Conservation (phyloP, 176 grass and related monocot species). For the Cenchrus purpureus region DNA sequence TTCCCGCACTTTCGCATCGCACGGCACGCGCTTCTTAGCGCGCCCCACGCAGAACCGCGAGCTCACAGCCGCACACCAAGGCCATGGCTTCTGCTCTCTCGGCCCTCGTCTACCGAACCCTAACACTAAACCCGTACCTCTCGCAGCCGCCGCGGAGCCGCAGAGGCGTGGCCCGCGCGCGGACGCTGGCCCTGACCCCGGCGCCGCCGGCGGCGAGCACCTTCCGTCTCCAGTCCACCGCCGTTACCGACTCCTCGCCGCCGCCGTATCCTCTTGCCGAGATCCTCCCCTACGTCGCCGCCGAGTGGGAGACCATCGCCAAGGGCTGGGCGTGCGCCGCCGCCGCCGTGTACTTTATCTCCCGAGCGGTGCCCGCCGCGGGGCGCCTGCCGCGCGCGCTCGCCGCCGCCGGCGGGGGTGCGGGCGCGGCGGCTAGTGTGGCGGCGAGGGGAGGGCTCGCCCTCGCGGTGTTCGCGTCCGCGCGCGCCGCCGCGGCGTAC, state of each 20-base stretch:
- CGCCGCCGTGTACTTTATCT: conserved; percentile 66
- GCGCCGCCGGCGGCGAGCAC: conserved; percentile 10
- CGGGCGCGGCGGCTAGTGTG: conserved; percentile 1
- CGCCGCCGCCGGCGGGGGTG: not conserved
- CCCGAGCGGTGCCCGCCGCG: conserved; percentile 59
- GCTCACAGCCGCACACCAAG: conserved; percentile 4
- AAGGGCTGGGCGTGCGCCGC: conserved; percentile 76
- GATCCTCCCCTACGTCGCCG: conserved; percentile 50
- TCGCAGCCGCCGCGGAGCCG: conserved; percentile 10
- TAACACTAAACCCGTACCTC: conserved; percentile 20
- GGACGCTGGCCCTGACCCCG: conserved; percentile 15
- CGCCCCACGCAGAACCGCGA: not conserved
- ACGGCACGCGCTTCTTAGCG: too few species aligned
- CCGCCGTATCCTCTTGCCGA: conserved; percentile 33
- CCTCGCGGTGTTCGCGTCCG: conserved; percentile 43
- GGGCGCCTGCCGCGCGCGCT: conserved; percentile 56
- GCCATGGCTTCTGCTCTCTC: conserved; percentile 21
- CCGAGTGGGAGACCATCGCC: conserved; percentile 58
- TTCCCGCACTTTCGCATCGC: conserved; percentile 34
- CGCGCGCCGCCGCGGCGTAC: conserved; percentile 49
- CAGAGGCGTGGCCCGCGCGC: not conserved
- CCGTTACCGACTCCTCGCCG: not conserved
- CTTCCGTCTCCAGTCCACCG: conserved; percentile 22
- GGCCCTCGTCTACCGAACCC: conserved; percentile 34
- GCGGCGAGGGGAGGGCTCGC: conserved; percentile 37